phyloP scores from a whole-genome alignment of 2,329 filamentous ascomycete genomes.

The Aspergillus thermomutatus region DNA sequence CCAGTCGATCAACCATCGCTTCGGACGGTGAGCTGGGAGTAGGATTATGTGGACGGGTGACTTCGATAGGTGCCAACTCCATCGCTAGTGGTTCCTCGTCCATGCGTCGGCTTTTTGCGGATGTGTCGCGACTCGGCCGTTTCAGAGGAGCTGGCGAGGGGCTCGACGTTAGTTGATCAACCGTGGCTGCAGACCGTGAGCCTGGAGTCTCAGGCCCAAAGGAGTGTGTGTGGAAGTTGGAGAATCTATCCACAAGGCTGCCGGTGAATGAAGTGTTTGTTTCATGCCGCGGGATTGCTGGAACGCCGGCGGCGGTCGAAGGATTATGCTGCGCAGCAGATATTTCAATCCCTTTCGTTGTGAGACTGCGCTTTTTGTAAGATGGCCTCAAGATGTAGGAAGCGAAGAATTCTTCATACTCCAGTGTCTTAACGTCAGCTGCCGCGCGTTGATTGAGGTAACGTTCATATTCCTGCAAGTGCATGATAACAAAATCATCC shows the following conservation, averaged over 20 bases:
- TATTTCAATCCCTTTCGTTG: constrained; percentile 26
- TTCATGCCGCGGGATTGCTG: not conserved
- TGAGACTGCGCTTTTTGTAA: constrained; percentile 38
- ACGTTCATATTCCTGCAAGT: constrained; percentile 35
- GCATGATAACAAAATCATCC: constrained; percentile 46
- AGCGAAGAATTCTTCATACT: constrained; percentile 41
- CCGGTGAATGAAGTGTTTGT: constrained; percentile 22
- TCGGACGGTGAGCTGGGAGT: not conserved
- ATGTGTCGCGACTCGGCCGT: not conserved
- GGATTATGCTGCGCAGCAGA: constrained; percentile 24
- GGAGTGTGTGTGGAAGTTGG: constrained; percentile 23
- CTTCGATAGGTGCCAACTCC: not conserved
- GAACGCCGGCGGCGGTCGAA: not conserved
- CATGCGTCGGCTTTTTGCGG: not conserved
- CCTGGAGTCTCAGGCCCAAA: constrained; percentile 10
- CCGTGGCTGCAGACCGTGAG: constrained; percentile 10
- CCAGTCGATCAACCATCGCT: not conserved
- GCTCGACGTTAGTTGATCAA: constrained; percentile 7
- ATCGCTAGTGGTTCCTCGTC: not conserved
- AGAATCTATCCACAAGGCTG: constrained; percentile 23
- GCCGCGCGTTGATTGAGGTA: constrained; percentile 29
- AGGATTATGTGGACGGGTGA: not conserved
- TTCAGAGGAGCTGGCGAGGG: constrained; percentile 6
- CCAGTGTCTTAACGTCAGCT: constrained; percentile 22
- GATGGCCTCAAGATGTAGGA: constrained; percentile 27